Conservation (phyloP, 2,329 filamentous ascomycete genomes). For the Cryphonectria parasitica region DNA sequence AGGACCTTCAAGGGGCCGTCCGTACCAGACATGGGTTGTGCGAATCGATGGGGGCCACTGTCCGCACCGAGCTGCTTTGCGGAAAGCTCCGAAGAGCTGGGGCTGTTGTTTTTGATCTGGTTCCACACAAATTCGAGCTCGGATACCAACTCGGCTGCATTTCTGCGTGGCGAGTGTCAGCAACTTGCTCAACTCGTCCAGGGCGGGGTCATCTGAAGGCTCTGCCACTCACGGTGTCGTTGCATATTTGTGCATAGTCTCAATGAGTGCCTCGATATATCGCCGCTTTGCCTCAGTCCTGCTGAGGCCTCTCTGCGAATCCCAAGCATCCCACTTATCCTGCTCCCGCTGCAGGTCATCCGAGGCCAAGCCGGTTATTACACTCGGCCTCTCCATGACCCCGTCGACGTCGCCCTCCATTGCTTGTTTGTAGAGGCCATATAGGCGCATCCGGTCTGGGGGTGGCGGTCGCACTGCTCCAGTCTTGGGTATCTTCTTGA, state of each 20-base stretch:
- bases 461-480: conserved; percentile 88
- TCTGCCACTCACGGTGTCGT: conserved; percentile 68
- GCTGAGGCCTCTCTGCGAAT: conserved; percentile 78
- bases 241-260: conserved; percentile 96
- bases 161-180: conserved; percentile 47
- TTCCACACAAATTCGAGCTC: conserved; percentile 99
- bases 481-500: conserved; percentile 95
- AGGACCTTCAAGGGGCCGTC: conserved; percentile 70
- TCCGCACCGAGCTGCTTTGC: conserved; percentile 49
- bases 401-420: conserved; percentile 98
- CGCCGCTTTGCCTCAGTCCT: conserved; percentile 91
- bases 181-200: background rate
- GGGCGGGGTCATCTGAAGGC: background rate
- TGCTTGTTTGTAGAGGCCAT: conserved; percentile 98
- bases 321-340: conserved; percentile 93
- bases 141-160: conserved; percentile 83
- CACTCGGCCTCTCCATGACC: conserved; percentile 81
- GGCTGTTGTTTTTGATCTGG: conserved; percentile 87
- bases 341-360: conserved; percentile 63
- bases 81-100: conserved; percentile 63
- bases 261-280: conserved; percentile 92
- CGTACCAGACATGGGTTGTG: conserved; percentile 52
- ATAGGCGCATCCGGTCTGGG: conserved; percentile 83
- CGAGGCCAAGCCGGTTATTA: conserved; percentile 48
- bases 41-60: conserved; percentile 48